phyloP scores from a whole-genome alignment of 495 filamentous ascomycete species.

The Trichoderma gamsii region DNA sequence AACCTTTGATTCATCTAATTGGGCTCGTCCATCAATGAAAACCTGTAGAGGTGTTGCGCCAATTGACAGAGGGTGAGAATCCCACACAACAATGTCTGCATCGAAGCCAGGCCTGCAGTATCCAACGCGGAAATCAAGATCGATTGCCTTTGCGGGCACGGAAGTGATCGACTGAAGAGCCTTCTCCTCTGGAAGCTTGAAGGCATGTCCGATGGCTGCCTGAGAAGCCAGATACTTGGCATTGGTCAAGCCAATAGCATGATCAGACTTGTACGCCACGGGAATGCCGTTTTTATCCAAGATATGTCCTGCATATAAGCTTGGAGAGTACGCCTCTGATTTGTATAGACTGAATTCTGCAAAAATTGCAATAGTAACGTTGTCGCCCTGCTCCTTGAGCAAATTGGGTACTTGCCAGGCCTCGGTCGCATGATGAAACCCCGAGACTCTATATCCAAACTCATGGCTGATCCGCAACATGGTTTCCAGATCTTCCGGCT shows the following conservation, averaged over 20 bases:
- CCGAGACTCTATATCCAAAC: constrained; percentile 44
- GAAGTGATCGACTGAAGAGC: constrained; percentile 46
- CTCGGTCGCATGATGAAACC: constrained; percentile 48
- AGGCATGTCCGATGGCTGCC: constrained; percentile 45
- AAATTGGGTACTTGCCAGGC: constrained; percentile 46
- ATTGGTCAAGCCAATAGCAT: constrained; percentile 30
- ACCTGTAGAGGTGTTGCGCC: constrained; percentile 50
- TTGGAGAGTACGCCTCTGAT: constrained; percentile 44
- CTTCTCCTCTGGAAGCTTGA: constrained; percentile 40
- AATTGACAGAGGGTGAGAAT: constrained; percentile 44
- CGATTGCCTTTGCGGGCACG: constrained; percentile 42
- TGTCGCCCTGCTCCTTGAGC: constrained; percentile 38
- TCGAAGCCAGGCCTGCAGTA: constrained; percentile 46
- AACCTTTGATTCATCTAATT: constrained; percentile 25
- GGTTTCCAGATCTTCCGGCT: constrained; percentile 44
- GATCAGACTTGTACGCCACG: constrained; percentile 45
- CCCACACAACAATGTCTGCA: constrained; percentile 52
- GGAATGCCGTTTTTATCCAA: constrained; percentile 43
- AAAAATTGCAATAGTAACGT: constrained; percentile 38
- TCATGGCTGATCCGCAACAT: constrained; percentile 47
- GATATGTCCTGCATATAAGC: constrained; percentile 43
- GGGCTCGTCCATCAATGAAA: constrained; percentile 44
- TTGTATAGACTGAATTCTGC: constrained; percentile 48
- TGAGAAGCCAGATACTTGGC: constrained; percentile 41
- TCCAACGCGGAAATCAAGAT: constrained; percentile 40